phyloP scores from a whole-genome alignment of 2,329 filamentous ascomycete genomes.

The Ceratocystis papillata region DNA sequence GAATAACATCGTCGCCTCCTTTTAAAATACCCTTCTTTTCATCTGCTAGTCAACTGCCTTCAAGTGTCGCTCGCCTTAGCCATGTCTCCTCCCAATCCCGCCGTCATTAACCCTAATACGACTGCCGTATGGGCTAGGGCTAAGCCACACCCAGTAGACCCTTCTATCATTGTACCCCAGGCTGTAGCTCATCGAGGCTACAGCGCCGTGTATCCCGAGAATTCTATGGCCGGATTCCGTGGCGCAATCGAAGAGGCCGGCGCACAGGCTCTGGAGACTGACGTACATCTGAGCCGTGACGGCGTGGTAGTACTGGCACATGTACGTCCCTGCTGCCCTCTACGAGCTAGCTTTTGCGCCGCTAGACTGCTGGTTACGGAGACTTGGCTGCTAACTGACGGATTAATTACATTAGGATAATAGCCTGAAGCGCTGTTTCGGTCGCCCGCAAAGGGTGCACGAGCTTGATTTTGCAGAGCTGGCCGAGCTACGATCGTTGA shows the following conservation, averaged over 20 bases:
- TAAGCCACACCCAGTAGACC: slow-evolving; percentile 25
- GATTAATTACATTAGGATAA: slow-evolving; percentile 46
- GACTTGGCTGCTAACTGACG: not conserved
- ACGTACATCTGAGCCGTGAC: slow-evolving; percentile 73
- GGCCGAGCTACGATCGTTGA: slow-evolving; percentile 53
- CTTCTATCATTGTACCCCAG: slow-evolving; percentile 44
- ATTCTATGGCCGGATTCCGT: slow-evolving; percentile 68
- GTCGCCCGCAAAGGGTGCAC: slow-evolving; percentile 56
- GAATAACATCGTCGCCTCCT: too few species aligned
- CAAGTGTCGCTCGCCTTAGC: not conserved
- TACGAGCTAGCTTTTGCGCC: too few species aligned
- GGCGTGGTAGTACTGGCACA: slow-evolving; percentile 77
- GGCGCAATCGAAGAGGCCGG: slow-evolving; percentile 58
- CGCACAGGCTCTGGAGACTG: slow-evolving; percentile 75
- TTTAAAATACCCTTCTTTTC: not conserved
- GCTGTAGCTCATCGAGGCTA: slow-evolving; percentile 70
- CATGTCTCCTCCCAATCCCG: not conserved
- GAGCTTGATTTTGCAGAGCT: slow-evolving; percentile 71
- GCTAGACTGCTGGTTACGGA: not conserved
- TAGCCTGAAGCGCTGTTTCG: slow-evolving; percentile 70
- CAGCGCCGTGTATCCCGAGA: slow-evolving; percentile 71
- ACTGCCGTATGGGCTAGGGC: slow-evolving; percentile 32
- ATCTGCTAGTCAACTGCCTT: not conserved
- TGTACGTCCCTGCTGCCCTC: slow-evolving; percentile 37
- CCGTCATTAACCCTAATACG: not conserved